These are phyloP conservation scores for Lasiosphaeria ovina DNA, from an alignment of 495 filamentous ascomycete species.

Conservation along the genomic window DNA sequence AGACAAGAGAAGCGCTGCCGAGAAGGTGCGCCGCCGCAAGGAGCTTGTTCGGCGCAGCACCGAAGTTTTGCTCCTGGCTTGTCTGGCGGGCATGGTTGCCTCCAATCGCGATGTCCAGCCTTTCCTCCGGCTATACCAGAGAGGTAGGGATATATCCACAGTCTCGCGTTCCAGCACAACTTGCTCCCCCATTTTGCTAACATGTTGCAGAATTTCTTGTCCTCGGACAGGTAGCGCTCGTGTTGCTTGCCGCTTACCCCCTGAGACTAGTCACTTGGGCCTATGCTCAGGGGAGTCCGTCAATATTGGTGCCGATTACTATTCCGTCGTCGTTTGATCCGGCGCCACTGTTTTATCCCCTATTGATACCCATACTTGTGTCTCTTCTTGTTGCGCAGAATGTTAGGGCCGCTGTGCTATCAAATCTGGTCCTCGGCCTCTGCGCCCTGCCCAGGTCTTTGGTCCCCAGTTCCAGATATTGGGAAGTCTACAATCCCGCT, in stretches of 20 bases:
- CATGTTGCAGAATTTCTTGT: conserved; percentile 30
- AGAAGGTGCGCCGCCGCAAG: conserved; percentile 40
- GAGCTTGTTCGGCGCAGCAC: conserved; percentile 44
- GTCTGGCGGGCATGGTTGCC: conserved; percentile 39
- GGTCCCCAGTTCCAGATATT: conserved; percentile 59
- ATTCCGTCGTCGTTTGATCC: conserved; percentile 81
- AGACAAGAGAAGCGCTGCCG: conserved; percentile 30
- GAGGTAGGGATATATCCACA: conserved; percentile 31
- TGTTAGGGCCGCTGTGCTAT: conserved; percentile 56
- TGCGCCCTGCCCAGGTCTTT: conserved; percentile 70
- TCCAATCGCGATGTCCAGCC: conserved; percentile 33
- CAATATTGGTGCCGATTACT: conserved; percentile 39
- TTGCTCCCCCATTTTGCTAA: conserved; percentile 13
- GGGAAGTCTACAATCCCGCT: conserved; percentile 54
- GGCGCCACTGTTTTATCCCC: conserved; percentile 85
- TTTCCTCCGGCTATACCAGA: conserved; percentile 30
- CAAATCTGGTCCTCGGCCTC: conserved; percentile 79
- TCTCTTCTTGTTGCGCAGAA: conserved; percentile 69
- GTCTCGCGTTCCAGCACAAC: not conserved
- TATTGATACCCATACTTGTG: conserved; percentile 70
- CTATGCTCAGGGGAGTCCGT: conserved; percentile 36
- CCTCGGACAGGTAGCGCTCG: conserved; percentile 18
- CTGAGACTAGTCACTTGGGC: conserved; percentile 44
- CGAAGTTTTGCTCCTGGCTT: conserved; percentile 44
- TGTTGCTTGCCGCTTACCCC: conserved; percentile 45